A percentile compares a stretch with the other conserved stretches of the same genome.
Conservation (phyloP, 257 asterid species). For the Solanum commersonii region DNA sequence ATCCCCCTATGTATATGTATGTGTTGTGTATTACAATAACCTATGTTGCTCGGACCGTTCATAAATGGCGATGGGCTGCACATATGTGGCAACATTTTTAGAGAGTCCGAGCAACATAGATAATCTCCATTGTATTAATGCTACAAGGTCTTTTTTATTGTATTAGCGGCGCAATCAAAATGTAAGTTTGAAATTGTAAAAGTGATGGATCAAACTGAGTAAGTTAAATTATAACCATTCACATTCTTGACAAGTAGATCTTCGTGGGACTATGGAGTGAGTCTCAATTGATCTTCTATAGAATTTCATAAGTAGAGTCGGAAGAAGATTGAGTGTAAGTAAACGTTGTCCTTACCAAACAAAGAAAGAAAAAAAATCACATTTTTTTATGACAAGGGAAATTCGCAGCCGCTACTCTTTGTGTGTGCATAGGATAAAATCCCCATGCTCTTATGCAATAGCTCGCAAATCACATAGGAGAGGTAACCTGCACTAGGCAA, state of each 20-base stretch:
- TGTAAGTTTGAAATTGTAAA: too few species aligned
- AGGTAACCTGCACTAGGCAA: too few species aligned
- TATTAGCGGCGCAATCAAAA: neutral
- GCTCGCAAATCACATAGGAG: too few species aligned
- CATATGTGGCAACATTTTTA: neutral
- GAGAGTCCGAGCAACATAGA: neutral
- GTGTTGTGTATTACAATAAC: neutral
- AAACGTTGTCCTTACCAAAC: neutral
- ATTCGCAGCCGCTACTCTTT: accelerated
- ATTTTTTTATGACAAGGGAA: too few species aligned
- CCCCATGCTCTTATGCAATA: too few species aligned
- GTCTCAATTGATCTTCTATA: neutral
- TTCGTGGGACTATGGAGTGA: neutral
- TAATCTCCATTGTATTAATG: neutral
- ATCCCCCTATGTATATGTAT: neutral
- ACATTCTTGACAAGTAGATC: neutral
- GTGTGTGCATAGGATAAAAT: too few species aligned
- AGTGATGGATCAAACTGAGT: too few species aligned
- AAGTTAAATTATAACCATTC: neutral
- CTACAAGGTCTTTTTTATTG: too few species aligned
- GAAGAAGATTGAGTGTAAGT: neutral
- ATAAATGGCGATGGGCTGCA: neutral
- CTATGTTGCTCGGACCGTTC: neutral
- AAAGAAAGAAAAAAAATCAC: neutral
- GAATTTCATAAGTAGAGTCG: neutral